Percentiles rank a stretch among this genome's conserved stretches.
These are phyloP conservation scores for Coccomyxa sp. DNA, from an alignment of 139 green algal species.

Conservation along the genomic window DNA sequence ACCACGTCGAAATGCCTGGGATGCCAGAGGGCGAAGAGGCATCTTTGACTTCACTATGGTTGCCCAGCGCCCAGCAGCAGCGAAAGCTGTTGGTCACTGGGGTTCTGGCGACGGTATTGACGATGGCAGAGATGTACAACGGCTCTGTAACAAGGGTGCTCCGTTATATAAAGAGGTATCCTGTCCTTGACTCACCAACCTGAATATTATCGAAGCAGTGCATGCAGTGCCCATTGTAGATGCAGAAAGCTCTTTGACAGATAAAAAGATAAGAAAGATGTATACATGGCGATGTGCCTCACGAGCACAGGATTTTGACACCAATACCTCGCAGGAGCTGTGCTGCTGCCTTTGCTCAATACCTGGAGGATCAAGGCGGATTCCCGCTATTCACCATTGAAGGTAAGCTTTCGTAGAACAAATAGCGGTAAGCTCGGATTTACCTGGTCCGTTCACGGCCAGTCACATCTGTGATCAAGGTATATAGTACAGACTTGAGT, in stretches of 20 bases:
- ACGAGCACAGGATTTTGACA: no score
- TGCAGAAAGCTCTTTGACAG: no score
- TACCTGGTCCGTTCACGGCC: no score
- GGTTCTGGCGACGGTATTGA: neutral
- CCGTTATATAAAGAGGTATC: neutral
- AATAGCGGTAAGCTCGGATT: no score
- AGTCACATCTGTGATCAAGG: neutral
- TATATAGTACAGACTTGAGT: neutral
- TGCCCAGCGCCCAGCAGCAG: neutral
- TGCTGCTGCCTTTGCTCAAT: slow-evolving; percentile 9
- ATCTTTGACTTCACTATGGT: neutral
- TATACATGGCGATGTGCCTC: no score
- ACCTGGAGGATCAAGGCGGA: slow-evolving; percentile 35
- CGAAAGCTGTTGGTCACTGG: neutral
- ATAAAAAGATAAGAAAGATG: no score
- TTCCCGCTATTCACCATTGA: slow-evolving; percentile 38
- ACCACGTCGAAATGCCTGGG: no score
- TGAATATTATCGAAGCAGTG: no score
- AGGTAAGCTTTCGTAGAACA: no score
- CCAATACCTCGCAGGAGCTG: neutral
- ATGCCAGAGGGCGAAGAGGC: neutral
- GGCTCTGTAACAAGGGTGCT: neutral
- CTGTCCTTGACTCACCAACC: no score
- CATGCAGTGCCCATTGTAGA: no score
- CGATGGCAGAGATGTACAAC: neutral